Evolutionary conservation across 73 alveolate genomes (phyloP), one percentile per base, ranked within the genome.

Genomic region (Paramecium caudatum): DNA sequence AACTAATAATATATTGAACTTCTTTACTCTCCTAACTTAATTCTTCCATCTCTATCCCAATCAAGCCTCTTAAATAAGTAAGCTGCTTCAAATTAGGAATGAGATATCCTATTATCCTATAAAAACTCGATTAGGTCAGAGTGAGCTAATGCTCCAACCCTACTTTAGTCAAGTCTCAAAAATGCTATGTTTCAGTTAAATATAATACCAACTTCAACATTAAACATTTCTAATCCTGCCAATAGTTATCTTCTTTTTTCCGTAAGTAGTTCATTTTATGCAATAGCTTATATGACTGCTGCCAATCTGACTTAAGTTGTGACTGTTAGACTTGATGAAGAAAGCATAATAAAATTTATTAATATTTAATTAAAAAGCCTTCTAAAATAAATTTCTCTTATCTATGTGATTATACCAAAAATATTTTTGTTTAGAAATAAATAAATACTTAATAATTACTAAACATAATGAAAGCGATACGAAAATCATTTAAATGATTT

Each of bases 1-100:
- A 74, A 74, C 83, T 65, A 65, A 13, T 3, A 9, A 33, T 0
- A 33, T 65, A 33, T 3, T 10, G 32, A 30, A 1, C 27, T 33
- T 3, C 9, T 3, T 30, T 65, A 65, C 83, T 74, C 88, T 74
- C 43, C 45, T 10, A 74, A 16, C n/a, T 30, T 41, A 5, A 74
- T 74, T 41, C 88, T 74, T 43, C 88, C 88, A 74, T 74, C 88
- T 74, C 69, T 74, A 23, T 74, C 88, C 46, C 39, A 41, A 74
- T 74, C 88, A 17, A 74, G 16, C 43, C 68, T 74, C 30, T 74
- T 74, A 45, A 74, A 74, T n/a, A 74, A 25, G 34, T 74, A 74
- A 3, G 88, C 88, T 0, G 88, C 88, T 19, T 74, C 88, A 74
- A 74, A 37, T 74, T 74, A 12, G 5, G 88, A 74, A 45, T 74